Evolutionary conservation across 176 grass and related monocot genomes (phyloP), one percentile per base, ranked within the genome.

Genomic region (Juncus effusus): DNA sequence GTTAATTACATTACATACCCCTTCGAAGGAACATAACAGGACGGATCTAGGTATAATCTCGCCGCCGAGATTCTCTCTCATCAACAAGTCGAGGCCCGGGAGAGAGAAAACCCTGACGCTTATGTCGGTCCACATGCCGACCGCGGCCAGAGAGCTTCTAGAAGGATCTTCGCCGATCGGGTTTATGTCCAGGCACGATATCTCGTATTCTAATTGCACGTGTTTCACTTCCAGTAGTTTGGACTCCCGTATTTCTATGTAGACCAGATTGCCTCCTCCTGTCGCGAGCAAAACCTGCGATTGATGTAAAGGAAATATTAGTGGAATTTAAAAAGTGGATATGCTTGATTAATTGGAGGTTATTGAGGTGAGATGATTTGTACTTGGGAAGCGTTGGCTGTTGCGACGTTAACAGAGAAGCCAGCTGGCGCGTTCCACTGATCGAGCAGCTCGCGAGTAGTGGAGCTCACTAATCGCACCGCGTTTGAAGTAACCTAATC

Each of bases 41-140:
- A 93, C 85, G 73, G 94, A 99, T 8, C 94, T 88, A 82, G 94
- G 88, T 74, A 99, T 90, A 53, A 99, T 99, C 77, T 93, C 94
- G 69, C 88, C 94, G 63, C 94, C 94, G 44, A 99, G 65, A 77
- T 74, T 97, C 75, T 97, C 88, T 75, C 92, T 89, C 77, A 62
- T 85, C 40, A 86, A 65, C 65, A 86, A 75, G 71, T 92, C 88
- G 56, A 97, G 85, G 41, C 72, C 79, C 71, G 94, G 94, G 60
- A 99, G 94, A 65, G 88, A 93, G 83, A 93, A 86, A 80, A 93
- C 77, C 77, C 88, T 99, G 38, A 99, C 88, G 59, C 88, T 99
- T 80, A 99, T 93, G 77, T 99, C 94, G 36, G 94, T 99, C 94
- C 94, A 99, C 94, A 99, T 87, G 58, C 94, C 94, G 38, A 99